phyloP scores from a whole-genome alignment of 352 stramenopile genomes.

The Thraustochytrium striatum region DNA sequence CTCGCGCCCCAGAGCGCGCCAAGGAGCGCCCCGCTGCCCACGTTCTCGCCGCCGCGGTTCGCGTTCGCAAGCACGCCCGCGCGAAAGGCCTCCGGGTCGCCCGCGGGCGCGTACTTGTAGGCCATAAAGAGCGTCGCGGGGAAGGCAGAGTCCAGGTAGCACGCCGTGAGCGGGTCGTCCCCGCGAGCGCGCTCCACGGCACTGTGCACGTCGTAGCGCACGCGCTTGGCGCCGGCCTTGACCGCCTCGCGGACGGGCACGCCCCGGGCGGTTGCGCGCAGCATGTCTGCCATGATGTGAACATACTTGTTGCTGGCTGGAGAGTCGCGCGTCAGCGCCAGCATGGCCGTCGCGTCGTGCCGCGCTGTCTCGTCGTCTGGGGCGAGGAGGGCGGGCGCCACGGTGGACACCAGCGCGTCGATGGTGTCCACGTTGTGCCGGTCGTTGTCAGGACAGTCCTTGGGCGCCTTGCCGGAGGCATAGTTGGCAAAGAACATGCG shows the following conservation, averaged over 20 bases:
- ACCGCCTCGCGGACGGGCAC: slow-evolving; percentile 39
- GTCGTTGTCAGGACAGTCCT: slow-evolving; percentile 72
- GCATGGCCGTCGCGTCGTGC: neutral
- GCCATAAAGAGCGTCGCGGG: slow-evolving; percentile 63
- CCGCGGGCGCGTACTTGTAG: slow-evolving; percentile 59
- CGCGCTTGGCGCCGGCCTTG: neutral
- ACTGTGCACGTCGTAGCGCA: slow-evolving; percentile 16
- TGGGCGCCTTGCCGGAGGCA: slow-evolving; percentile 55
- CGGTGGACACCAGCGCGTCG: slow-evolving; percentile 56
- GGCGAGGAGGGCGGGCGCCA: slow-evolving; percentile 46
- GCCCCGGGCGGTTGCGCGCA: slow-evolving; percentile 55
- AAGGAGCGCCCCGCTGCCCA: slow-evolving; percentile 63
- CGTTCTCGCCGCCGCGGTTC: slow-evolving; percentile 73
- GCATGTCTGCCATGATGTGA: slow-evolving; percentile 57
- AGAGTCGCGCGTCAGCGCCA: slow-evolving; percentile 20
- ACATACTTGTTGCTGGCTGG: slow-evolving; percentile 24
- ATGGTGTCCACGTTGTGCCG: slow-evolving; percentile 73
- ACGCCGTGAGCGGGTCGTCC: slow-evolving; percentile 62
- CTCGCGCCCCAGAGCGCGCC: slow-evolving; percentile 65
- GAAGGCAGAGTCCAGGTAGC: slow-evolving; percentile 64
- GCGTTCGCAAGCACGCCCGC: slow-evolving; percentile 64
- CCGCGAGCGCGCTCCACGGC: neutral
- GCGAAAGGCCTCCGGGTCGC: slow-evolving; percentile 48
- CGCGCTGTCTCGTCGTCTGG: neutral
- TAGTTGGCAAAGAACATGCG: slow-evolving; percentile 77